Evolutionary conservation across 441 rosid species (phyloP).

Genomic region (Croton setiger): DNA sequence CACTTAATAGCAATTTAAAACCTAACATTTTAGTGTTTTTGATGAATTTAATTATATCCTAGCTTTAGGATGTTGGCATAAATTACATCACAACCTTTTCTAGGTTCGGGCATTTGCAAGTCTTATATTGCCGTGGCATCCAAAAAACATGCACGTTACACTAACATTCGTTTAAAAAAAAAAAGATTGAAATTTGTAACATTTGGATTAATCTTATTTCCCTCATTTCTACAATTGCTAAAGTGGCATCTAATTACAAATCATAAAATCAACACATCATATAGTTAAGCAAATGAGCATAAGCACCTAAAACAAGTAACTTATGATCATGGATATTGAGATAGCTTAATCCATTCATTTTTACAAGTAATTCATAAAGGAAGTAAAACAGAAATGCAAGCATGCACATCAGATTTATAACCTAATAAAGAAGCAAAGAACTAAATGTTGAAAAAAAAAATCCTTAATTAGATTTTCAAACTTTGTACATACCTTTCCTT

Average conservation of each 20-base stretch:
- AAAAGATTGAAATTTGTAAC: background rate
- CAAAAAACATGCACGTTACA: background rate
- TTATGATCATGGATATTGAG: background rate
- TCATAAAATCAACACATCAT: background rate
- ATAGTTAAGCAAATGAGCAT: background rate
- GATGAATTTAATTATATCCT: background rate
- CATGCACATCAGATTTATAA: background rate
- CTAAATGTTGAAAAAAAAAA: background rate
- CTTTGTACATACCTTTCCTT: slow-evolving; percentile 65
- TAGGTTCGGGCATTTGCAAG: background rate
- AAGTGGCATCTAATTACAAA: background rate
- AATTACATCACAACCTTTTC: background rate
- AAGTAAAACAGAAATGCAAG: background rate
- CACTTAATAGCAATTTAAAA: background rate
- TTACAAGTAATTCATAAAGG: background rate
- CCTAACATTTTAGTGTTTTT: background rate
- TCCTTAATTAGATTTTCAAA: slow-evolving; percentile 2
- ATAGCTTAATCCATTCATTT: background rate
- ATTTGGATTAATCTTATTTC: background rate
- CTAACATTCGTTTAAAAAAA: background rate
- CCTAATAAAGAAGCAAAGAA: background rate
- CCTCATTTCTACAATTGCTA: background rate
- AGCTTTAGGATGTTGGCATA: background rate
- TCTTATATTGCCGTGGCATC: background rate
- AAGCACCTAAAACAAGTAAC: slow-evolving; percentile 6